Base-by-base conservation (phyloP, 1,284 basidiomycete genomes). In the Somion occarium region DNA sequence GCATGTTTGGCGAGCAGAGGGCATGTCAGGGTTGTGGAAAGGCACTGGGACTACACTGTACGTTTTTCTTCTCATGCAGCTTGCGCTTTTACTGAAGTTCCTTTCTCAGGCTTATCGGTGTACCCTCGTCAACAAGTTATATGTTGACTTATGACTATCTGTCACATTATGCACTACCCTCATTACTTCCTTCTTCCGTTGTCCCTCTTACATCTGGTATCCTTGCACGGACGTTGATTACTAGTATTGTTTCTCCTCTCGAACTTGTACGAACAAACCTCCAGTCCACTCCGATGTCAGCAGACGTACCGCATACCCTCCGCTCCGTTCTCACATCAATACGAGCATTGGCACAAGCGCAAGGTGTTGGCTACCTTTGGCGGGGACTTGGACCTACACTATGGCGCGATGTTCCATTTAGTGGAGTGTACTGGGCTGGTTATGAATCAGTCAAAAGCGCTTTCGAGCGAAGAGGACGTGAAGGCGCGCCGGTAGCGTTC, bases 341-440 rank as follows among this genome's bases (percentile, higher is more conserved):
- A 61, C 75, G 79, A n/a, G 64, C 61, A 2, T 69, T 91, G 15
- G 83, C 87, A 7, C 75, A 74, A 43, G 64, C 70, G 38, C 76
- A 87, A 50, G 95, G 95, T 4, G 61, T 85, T 5, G 64, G 72
- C 18, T 87, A 83, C 44, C 77, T 98, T 20, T 99, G 93, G 91
- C 78, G 93, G 49, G 96, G 96, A 0, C 76, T 99, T 3, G 88
- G 88, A 0, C 83, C 95, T 2, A 98, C 94, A 3, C 75, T 99
- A 5, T 98, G 93, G 93, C 81, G 96, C 51, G 96, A 99, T 61
- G 96, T 99, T 1, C 96, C 96, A 0, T 99, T 99, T 66, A 94
- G 91, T 38, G 96, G 93, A 0, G 75, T 95, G 43, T 97, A 97
- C 62, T 96, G 93, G 89, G 83, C 85, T 3, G 79, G 81, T 22